These are phyloP conservation scores for Pseudocercospora cruenta DNA, from an alignment of 2,329 filamentous ascomycete genomes.

Conservation along the genomic window DNA sequence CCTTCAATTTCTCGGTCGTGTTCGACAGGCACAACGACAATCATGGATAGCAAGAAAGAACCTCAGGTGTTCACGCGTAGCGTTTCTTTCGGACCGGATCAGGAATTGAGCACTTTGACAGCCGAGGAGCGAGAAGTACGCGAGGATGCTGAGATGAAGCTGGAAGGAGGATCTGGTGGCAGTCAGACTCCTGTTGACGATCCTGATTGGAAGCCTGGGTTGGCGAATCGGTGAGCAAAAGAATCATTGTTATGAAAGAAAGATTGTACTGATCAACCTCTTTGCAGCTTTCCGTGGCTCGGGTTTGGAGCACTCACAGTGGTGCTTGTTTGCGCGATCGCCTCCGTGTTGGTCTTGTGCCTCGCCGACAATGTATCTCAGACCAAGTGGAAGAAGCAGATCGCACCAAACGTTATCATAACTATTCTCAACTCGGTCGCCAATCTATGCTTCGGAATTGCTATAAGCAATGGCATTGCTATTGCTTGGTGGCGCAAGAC, in stretches of 20 bases:
- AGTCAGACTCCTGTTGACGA: slow-evolving; percentile 5
- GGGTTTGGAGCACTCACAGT: slow-evolving; percentile 26
- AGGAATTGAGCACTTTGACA: neutral
- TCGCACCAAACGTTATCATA: slow-evolving; percentile 31
- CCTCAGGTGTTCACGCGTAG: neutral
- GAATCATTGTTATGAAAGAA: neutral
- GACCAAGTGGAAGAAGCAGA: slow-evolving; percentile 24
- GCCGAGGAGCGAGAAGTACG: slow-evolving; percentile 12
- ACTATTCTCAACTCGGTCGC: slow-evolving; percentile 27
- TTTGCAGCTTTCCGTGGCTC: slow-evolving; percentile 25
- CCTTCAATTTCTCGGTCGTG: neutral
- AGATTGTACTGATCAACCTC: neutral
- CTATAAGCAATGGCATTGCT: slow-evolving; percentile 33
- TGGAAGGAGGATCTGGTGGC: slow-evolving; percentile 4
- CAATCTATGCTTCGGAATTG: slow-evolving; percentile 29
- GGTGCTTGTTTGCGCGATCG: slow-evolving; percentile 25
- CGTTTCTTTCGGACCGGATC: slow-evolving; percentile 1
- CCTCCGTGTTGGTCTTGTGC: slow-evolving; percentile 19
- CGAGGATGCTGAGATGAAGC: slow-evolving; percentile 17
- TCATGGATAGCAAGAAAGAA: slow-evolving; percentile 17
- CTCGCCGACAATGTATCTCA: slow-evolving; percentile 21
- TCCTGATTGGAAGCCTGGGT: slow-evolving; percentile 21
- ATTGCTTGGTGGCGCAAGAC: slow-evolving; percentile 35
- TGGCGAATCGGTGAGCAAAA: slow-evolving; percentile 15
- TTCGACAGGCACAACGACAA: neutral